Evolutionary conservation across 148 eudicot genomes (phyloP).

Genomic region (Rhododendron williamsianum): DNA sequence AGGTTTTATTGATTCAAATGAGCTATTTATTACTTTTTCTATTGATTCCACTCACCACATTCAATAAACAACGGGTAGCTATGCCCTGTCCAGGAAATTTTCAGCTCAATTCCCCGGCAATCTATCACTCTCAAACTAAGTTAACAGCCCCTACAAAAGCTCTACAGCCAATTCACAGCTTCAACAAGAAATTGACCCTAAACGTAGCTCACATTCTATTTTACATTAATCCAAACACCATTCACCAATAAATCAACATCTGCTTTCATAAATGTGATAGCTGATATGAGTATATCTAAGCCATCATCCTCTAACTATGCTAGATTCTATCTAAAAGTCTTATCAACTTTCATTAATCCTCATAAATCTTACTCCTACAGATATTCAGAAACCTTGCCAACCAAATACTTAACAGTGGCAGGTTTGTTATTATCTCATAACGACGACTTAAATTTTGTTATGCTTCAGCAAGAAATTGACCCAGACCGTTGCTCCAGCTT

Average conservation of each 20-base stretch:
- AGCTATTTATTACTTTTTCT: neutral
- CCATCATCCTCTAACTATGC: neutral
- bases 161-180: neutral
- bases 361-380: neutral
- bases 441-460: neutral
- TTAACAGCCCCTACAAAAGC: neutral
- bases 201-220: neutral
- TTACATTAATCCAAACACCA: neutral
- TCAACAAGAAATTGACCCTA: neutral
- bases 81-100: neutral
- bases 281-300: neutral
- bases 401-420: neutral
- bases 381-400: neutral
- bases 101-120: neutral
- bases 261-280: neutral
- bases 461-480: neutral
- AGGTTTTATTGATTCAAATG: neutral
- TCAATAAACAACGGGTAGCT: neutral
- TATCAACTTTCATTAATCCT: neutral
- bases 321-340: neutral
- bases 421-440: neutral
- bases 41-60: neutral
- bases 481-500: neutral
- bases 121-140: neutral
- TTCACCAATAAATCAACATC: neutral